These are phyloP conservation scores for Nemania serpens DNA, from an alignment of 2,329 filamentous ascomycete genomes.

Conservation along the genomic window DNA sequence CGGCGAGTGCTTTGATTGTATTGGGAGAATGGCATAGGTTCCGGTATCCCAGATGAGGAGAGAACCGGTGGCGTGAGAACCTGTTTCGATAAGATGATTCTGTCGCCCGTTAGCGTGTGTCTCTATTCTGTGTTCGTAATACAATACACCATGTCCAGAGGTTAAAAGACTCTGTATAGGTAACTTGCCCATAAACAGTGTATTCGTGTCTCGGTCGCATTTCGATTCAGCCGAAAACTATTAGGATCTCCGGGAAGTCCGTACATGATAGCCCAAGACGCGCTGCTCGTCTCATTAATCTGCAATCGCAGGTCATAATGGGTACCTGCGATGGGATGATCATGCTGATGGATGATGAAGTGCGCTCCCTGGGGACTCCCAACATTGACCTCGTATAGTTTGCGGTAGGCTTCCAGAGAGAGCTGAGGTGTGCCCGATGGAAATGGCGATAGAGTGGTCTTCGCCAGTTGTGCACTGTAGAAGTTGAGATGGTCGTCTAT, in stretches of 20 bases:
- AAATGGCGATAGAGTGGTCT: conserved; percentile 33
- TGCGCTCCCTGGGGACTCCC: conserved; percentile 49
- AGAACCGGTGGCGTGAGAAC: conserved; percentile 57
- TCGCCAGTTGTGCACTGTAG: conserved; percentile 44
- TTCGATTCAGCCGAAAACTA: conserved; percentile 57
- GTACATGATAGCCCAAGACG: conserved; percentile 69
- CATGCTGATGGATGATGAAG: conserved; percentile 75
- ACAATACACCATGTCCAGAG: no score
- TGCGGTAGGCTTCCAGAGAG: conserved; percentile 42
- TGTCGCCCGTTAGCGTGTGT: conserved; percentile 33
- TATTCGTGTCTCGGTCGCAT: conserved; percentile 65
- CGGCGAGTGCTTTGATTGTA: conserved; percentile 9
- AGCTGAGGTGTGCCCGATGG: conserved; percentile 39
- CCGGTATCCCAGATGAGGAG: conserved; percentile 68
- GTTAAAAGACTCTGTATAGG: background rate
- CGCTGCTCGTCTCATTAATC: conserved; percentile 68
- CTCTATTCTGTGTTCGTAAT: background rate
- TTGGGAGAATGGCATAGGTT: conserved; percentile 59
- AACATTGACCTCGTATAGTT: conserved; percentile 45
- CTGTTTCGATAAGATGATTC: conserved; percentile 67
- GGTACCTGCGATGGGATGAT: conserved; percentile 69
- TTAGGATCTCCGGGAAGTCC: conserved; percentile 64
- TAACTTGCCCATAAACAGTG: conserved; percentile 61
- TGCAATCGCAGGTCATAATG: conserved; percentile 74
- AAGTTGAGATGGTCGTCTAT: conserved; percentile 47